Conservation (phyloP, 352 stramenopile genomes). For the Halophytophthora polymorphica region DNA sequence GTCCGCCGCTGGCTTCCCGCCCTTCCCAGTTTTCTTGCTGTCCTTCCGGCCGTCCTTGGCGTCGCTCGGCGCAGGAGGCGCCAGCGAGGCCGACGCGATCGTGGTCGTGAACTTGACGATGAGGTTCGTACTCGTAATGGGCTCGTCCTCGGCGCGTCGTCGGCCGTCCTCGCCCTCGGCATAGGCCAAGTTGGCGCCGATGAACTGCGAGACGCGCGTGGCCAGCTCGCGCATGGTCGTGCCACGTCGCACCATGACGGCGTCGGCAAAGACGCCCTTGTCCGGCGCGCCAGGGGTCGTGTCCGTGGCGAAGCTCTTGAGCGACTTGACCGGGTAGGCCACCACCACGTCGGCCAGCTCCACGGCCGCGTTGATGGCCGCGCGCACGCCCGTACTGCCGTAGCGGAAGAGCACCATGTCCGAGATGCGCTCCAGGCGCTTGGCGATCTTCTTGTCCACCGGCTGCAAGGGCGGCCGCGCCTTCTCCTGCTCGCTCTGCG, state of each 20-base stretch:
- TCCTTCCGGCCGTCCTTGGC: slow-evolving; percentile 21
- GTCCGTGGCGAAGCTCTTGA: slow-evolving; percentile 82
- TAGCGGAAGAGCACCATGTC: slow-evolving; percentile 92
- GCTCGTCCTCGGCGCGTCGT: slow-evolving; percentile 68
- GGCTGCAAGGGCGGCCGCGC: slow-evolving; percentile 46
- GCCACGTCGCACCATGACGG: slow-evolving; percentile 67
- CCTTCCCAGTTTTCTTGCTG: slow-evolving; percentile 35
- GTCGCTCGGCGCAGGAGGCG: neutral
- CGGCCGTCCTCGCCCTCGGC: slow-evolving; percentile 79
- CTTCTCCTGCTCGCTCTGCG: slow-evolving; percentile 22
- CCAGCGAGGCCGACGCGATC: slow-evolving; percentile 30
- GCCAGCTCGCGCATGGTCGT: slow-evolving; percentile 81
- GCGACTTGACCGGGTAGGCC: slow-evolving; percentile 83
- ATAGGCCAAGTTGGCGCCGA: slow-evolving; percentile 76
- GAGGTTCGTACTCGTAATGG: slow-evolving; percentile 51
- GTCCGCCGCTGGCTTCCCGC: slow-evolving; percentile 14
- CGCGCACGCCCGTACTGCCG: slow-evolving; percentile 78
- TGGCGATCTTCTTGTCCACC: slow-evolving; percentile 74
- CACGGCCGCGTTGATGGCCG: slow-evolving; percentile 85
- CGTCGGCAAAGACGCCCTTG: slow-evolving; percentile 78
- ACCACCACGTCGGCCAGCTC: slow-evolving; percentile 79
- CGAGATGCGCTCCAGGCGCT: slow-evolving; percentile 81
- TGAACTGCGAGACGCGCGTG: slow-evolving; percentile 58
- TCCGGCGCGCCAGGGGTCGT: slow-evolving; percentile 27
- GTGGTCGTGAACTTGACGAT: slow-evolving; percentile 82